phyloP scores from a whole-genome alignment of 139 green algal species.

The Picochlorum sp. region DNA sequence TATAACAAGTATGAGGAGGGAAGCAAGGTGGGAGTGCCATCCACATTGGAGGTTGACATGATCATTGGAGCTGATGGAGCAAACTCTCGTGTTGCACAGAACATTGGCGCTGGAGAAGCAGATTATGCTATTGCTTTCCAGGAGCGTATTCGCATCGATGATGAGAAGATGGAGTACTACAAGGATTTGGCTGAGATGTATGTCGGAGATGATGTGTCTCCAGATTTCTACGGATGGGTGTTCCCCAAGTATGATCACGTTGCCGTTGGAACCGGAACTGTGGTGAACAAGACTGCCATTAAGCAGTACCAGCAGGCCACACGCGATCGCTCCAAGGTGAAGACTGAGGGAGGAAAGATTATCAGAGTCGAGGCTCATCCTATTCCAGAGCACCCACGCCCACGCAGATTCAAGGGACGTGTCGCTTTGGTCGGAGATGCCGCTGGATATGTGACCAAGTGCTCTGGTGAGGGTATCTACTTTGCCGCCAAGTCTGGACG shows the following conservation, averaged over 20 bases:
- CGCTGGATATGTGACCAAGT: slow-evolving; percentile 96
- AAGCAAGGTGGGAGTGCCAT: slow-evolving; percentile 74
- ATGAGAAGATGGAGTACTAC: slow-evolving; percentile 99
- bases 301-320: slow-evolving; percentile 98
- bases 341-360: slow-evolving; percentile 96
- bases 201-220: slow-evolving; percentile 97
- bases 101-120: slow-evolving; percentile 96
- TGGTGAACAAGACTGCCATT: slow-evolving; percentile 99
- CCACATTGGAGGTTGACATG: slow-evolving; percentile 86
- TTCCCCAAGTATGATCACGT: slow-evolving; percentile 99
- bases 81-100: slow-evolving; percentile 96
- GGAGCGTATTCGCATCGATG: slow-evolving; percentile 91
- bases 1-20: slow-evolving; percentile 88
- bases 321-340: slow-evolving; percentile 66
- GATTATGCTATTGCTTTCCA: slow-evolving; percentile 99
- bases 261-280: slow-evolving; percentile 95
- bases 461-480: slow-evolving; percentile 97
- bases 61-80: slow-evolving; percentile 96
- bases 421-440: slow-evolving; percentile 91
- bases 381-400: slow-evolving; percentile 95
- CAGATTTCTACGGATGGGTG: slow-evolving; percentile 99
- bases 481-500: slow-evolving; percentile 97
- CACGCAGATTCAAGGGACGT: slow-evolving; percentile 67
- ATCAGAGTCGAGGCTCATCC: slow-evolving; percentile 97
- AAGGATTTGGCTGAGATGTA: slow-evolving; percentile 99